Conservation (phyloP, 116 monocot species). For the Trichopus zeylanicus region DNA sequence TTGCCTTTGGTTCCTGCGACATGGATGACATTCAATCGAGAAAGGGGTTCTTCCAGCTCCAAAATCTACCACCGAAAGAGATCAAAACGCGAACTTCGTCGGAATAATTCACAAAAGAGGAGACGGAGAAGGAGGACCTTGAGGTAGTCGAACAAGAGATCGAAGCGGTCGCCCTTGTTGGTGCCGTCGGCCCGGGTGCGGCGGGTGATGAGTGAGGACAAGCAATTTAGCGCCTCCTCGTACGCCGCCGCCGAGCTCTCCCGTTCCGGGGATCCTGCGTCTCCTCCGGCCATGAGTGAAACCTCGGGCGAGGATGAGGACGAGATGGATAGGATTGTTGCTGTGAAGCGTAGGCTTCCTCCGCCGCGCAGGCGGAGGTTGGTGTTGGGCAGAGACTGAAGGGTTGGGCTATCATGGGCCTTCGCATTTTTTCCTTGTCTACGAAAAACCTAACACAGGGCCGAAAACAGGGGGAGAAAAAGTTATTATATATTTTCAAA, state of each 20-base stretch:
- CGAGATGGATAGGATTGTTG: too few species aligned
- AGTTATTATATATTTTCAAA: too few species aligned
- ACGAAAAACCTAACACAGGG: too few species aligned
- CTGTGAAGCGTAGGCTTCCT: too few species aligned
- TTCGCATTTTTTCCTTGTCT: too few species aligned
- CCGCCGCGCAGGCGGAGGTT: too few species aligned
- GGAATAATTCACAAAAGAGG: background rate
- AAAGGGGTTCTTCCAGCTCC: conserved; percentile 56
- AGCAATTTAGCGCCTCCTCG: conserved; percentile 35
- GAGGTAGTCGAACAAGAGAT: conserved; percentile 53
- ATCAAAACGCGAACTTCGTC: background rate
- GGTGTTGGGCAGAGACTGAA: too few species aligned
- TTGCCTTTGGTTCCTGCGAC: conserved; percentile 95
- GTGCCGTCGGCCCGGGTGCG: conserved; percentile 52
- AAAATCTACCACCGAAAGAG: conserved; percentile 36
- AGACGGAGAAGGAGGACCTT: conserved; percentile 17
- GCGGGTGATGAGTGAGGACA: conserved; percentile 65
- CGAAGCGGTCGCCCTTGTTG: conserved; percentile 64
- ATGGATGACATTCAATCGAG: conserved; percentile 63
- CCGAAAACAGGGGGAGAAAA: too few species aligned
- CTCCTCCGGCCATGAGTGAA: too few species aligned
- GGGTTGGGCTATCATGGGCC: too few species aligned
- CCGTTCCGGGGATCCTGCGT: too few species aligned
- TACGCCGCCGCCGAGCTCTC: conserved; percentile 12
- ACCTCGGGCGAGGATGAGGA: too few species aligned